Conservation (phyloP, 2,329 filamentous ascomycete genomes). For the Cercospora sojina region DNA sequence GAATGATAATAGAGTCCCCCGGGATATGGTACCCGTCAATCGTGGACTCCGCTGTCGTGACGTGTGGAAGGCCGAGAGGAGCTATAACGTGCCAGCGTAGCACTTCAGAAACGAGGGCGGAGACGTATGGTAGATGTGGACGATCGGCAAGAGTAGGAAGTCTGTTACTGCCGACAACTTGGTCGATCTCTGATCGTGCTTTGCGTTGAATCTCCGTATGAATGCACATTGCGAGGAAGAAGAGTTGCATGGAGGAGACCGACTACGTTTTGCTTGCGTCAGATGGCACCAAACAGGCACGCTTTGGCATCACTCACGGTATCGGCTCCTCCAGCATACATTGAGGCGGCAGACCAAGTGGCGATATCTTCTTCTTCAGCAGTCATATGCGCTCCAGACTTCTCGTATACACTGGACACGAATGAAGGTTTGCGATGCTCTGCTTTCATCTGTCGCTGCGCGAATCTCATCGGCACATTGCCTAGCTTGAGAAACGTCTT, state of each 20-base stretch:
- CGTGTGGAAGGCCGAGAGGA: constrained; percentile 41
- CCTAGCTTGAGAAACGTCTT: constrained; percentile 36
- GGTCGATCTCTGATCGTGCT: constrained; percentile 38
- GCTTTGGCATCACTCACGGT: constrained; percentile 27
- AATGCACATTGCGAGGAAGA: constrained; percentile 37
- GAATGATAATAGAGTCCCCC: constrained; percentile 40
- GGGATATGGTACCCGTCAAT: constrained; percentile 44
- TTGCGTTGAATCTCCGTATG: constrained; percentile 33
- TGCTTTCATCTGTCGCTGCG: constrained; percentile 39
- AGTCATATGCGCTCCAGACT: constrained; percentile 21
- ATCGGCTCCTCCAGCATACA: constrained; percentile 47
- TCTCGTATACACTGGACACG: constrained; percentile 43
- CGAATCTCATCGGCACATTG: constrained; percentile 47
- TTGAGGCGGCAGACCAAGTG: constrained; percentile 46
- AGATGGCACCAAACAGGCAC: background rate
- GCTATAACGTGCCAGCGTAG: constrained; percentile 39
- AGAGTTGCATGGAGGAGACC: constrained; percentile 33
- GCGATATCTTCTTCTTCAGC: constrained; percentile 38
- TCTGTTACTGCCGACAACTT: constrained; percentile 31
- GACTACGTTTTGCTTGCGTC: constrained; percentile 3
- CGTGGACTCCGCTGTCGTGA: constrained; percentile 44
- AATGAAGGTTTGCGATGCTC: constrained; percentile 42
- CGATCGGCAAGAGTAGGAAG: constrained; percentile 35
- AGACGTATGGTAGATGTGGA: constrained; percentile 36
- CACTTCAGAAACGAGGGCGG: constrained; percentile 37